Conservation (phyloP, 1,139 yeast species). For the Geotrichum cucujoidarum region DNA sequence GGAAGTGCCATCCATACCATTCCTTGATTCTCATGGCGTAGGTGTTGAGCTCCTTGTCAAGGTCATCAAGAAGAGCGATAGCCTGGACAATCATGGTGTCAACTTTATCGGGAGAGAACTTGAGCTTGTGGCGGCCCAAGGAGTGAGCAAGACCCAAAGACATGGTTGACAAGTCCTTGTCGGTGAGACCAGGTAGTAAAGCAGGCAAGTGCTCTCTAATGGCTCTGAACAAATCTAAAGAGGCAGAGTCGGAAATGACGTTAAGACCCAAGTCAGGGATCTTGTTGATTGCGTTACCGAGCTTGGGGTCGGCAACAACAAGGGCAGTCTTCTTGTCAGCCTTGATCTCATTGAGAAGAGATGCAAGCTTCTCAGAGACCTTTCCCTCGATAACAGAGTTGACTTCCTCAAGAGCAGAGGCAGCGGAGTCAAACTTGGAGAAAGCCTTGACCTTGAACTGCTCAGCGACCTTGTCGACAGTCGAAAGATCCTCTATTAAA, state of each 20-base stretch:
- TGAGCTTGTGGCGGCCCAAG: constrained; percentile 93
- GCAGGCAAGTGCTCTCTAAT: constrained; percentile 91
- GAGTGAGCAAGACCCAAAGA: constrained; percentile 91
- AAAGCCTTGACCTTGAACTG: constrained; percentile 90
- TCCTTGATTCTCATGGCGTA: constrained; percentile 98
- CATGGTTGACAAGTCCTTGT: constrained; percentile 83
- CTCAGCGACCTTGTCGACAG: constrained; percentile 73
- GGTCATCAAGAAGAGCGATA: constrained; percentile 90
- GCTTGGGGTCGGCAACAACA: constrained; percentile 89
- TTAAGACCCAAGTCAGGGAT: constrained; percentile 76
- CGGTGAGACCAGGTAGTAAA: constrained; percentile 87
- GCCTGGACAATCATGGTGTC: constrained; percentile 99
- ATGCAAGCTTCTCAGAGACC: constrained; percentile 79
- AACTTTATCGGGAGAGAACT: constrained; percentile 95
- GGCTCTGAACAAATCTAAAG: constrained; percentile 91
- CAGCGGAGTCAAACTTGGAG: constrained; percentile 90
- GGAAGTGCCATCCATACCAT: constrained; percentile 99
- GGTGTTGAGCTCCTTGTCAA: constrained; percentile 95
- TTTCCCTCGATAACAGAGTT: constrained; percentile 88
- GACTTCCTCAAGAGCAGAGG: constrained; percentile 94
- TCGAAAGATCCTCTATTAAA: constrained; percentile 69
- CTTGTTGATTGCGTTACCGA: constrained; percentile 94
- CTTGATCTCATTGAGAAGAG: constrained; percentile 72
- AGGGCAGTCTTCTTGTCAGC: constrained; percentile 85
- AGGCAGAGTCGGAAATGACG: constrained; percentile 90